phyloP scores from a whole-genome alignment of 345 rosid species.

The Populus nigra region DNA sequence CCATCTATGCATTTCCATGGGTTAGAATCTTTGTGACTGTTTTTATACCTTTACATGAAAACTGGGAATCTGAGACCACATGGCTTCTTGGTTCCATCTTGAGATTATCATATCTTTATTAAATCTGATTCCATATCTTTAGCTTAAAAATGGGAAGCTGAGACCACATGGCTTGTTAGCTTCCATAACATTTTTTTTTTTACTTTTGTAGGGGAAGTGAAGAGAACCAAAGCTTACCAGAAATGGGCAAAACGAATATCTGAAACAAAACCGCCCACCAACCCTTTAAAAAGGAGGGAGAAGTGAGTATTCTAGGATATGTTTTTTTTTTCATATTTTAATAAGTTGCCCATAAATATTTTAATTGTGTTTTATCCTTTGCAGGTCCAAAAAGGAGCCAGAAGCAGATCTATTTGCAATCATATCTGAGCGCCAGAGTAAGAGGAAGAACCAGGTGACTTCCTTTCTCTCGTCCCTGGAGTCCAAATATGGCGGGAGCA shows the following conservation, averaged over 20 bases:
- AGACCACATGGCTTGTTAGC: neutral
- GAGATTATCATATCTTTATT: too few species aligned
- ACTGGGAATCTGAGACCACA: neutral
- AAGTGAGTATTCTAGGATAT: constrained; percentile 46
- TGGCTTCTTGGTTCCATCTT: neutral
- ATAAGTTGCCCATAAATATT: neutral
- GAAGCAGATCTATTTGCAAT: constrained; percentile 56
- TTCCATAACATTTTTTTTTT: too few species aligned
- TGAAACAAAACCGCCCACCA: constrained; percentile 63
- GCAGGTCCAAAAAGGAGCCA: constrained; percentile 48
- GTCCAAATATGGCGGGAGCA: constrained; percentile 61
- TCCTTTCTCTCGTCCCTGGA: constrained; percentile 81
- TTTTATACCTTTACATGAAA: too few species aligned
- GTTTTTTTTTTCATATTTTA: neutral
- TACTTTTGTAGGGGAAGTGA: constrained; percentile 53
- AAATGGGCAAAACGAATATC: constrained; percentile 79
- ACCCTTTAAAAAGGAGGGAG: constrained; percentile 47
- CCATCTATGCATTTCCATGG: neutral
- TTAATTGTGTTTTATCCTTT: neutral
- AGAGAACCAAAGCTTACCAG: constrained; percentile 69
- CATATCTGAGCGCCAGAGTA: constrained; percentile 59
- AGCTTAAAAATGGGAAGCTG: neutral
- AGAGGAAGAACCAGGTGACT: constrained; percentile 67
- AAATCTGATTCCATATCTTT: neutral
- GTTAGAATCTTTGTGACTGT: neutral